Evolutionary conservation across 2,329 filamentous ascomycete species (phyloP).

Genomic region (Leptographium flavum): DNA sequence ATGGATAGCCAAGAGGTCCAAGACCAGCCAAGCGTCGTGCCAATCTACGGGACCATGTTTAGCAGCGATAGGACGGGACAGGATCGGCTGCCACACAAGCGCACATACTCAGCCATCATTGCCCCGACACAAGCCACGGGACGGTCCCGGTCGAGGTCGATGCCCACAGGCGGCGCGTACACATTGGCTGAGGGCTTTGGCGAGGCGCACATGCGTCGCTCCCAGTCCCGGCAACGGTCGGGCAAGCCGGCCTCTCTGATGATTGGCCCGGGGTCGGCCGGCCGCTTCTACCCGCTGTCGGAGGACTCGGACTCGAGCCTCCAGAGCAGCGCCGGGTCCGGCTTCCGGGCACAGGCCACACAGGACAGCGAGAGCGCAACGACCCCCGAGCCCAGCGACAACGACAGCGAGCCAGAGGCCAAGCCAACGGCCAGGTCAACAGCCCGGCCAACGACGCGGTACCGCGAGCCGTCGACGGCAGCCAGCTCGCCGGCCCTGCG

Average conservation of each 20-base stretch:
- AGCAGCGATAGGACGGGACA: background rate
- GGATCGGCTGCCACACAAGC: background rate
- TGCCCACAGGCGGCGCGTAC: too few species aligned
- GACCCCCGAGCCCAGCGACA: constrained; percentile 26
- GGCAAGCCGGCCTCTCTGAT: too few species aligned
- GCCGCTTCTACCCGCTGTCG: too few species aligned
- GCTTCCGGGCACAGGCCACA: background rate
- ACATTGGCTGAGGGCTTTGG: too few species aligned
- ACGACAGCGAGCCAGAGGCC: constrained; percentile 17
- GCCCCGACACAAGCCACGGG: background rate
- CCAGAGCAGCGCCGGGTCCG: constrained; percentile 24
- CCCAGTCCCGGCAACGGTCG: too few species aligned
- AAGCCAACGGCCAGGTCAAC: too few species aligned
- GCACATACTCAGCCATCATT: background rate
- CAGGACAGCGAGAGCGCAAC: constrained; percentile 28
- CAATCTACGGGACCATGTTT: background rate
- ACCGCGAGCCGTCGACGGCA: background rate
- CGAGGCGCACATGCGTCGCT: too few species aligned
- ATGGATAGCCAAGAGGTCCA: background rate
- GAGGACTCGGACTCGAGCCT: background rate
- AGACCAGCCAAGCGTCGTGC: background rate
- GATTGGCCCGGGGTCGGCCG: too few species aligned
- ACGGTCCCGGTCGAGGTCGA: background rate
- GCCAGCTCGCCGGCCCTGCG: too few species aligned
- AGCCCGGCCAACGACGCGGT: background rate